phyloP scores from a whole-genome alignment of 2,329 filamentous ascomycete genomes.

The Ilyonectria sp. region DNA sequence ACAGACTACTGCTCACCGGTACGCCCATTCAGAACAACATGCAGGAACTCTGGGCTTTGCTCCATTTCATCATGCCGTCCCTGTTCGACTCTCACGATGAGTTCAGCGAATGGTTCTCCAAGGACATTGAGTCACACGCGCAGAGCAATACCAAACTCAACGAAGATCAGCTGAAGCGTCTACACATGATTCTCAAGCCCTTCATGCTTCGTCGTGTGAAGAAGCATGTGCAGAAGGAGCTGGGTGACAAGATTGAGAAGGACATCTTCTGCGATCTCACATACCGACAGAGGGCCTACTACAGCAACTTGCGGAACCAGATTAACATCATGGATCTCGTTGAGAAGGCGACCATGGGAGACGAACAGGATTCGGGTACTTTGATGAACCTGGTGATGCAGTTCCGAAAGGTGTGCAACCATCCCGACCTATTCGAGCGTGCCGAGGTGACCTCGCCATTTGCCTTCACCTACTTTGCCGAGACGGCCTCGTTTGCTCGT shows the following conservation, averaged over 20 bases:
- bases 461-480: conserved; percentile 88
- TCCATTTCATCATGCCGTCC: conserved; percentile 99
- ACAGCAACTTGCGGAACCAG: conserved; percentile 92
- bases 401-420: conserved; percentile 99
- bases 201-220: conserved; percentile 99
- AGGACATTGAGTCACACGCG: conserved; percentile 97
- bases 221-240: conserved; percentile 99
- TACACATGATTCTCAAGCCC: conserved; percentile 99
- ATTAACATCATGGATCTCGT: conserved; percentile 99
- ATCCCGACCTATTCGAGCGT: conserved; percentile 96
- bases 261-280: conserved; percentile 98
- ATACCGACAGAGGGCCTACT: conserved; percentile 94
- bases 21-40: conserved; percentile 99
- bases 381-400: conserved; percentile 99
- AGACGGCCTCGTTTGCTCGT: conserved; percentile 94
- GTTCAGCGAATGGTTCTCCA: conserved; percentile 95
- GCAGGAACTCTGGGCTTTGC: conserved; percentile 97
- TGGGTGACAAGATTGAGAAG: conserved; percentile 98
- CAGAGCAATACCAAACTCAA: conserved; percentile 99
- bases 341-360: conserved; percentile 94
- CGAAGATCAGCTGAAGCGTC: conserved; percentile 94
- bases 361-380: conserved; percentile 94
- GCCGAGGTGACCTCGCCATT: conserved; percentile 92
- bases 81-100: conserved; percentile 95
- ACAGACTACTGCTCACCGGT: conserved; percentile 92